Percentiles rank a stretch among this genome's conserved stretches.
These are phyloP conservation scores for Secale cereale DNA, from an alignment of 176 grass and related monocot species.

Conservation along the genomic window DNA sequence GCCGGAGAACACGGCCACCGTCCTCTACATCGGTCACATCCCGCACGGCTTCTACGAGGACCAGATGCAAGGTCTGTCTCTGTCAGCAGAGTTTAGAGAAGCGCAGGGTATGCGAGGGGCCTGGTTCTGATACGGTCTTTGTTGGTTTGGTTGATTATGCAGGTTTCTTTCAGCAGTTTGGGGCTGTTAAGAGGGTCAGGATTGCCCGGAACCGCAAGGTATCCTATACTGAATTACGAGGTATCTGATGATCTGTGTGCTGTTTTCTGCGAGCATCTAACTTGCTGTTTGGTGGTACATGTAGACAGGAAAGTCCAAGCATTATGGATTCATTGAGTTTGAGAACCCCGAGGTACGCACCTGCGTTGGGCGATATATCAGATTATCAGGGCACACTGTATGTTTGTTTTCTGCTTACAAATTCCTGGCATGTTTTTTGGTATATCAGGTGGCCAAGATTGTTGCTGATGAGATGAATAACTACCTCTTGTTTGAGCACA, in stretches of 20 bases:
- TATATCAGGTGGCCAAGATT: conserved; percentile 76
- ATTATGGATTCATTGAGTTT: conserved; percentile 95
- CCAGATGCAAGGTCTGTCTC: conserved; percentile 72
- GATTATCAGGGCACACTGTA: not conserved
- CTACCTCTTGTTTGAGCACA: conserved; percentile 89
- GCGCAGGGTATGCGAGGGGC: not conserved
- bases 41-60: conserved; percentile 97
- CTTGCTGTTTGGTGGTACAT: conserved; percentile 16
- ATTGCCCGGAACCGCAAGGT: conserved; percentile 81
- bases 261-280: conserved; percentile 1
- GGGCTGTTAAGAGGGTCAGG: conserved; percentile 67
- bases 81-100: not conserved
- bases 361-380: not conserved
- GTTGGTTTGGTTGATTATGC: not conserved
- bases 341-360: conserved; percentile 69
- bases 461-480: conserved; percentile 91
- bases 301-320: conserved; percentile 95
- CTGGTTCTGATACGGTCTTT: not conserved
- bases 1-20: conserved; percentile 60
- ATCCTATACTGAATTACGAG: not conserved
- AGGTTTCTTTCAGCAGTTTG: conserved; percentile 95
- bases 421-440: not conserved
- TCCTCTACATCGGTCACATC: conserved; percentile 88
- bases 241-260: not conserved
- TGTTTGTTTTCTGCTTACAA: not conserved